Conservation (phyloP, 202 grass and related monocot species). For the Schoenoplectus triqueter region DNA sequence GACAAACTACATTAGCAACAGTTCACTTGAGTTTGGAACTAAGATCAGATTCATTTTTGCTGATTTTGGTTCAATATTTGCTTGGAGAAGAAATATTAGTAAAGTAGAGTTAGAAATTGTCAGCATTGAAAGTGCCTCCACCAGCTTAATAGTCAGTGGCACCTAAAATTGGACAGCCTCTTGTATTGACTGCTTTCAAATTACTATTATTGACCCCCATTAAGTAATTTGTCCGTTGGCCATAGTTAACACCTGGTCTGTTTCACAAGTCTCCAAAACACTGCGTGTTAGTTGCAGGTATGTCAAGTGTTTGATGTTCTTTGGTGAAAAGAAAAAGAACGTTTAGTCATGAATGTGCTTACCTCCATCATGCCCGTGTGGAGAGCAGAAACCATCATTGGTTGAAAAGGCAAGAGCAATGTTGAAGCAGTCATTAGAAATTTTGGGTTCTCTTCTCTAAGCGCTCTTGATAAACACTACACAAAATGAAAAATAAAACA, state of each 20-base stretch:
- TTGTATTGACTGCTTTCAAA: neutral
- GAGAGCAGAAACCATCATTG: conserved; percentile 86
- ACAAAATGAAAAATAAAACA: conserved; percentile 10
- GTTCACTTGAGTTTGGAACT: neutral
- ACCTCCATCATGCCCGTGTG: conserved; percentile 95
- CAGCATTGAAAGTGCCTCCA: neutral
- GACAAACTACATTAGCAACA: neutral
- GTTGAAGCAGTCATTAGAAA: conserved; percentile 78
- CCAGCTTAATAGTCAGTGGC: too few species aligned
- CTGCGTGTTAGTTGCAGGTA: neutral
- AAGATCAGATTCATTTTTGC: neutral
- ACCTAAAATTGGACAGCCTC: neutral
- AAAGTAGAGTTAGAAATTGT: neutral
- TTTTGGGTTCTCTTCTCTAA: conserved; percentile 75
- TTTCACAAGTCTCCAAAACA: conserved; percentile 20
- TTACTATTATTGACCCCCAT: neutral
- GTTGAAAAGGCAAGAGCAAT: conserved; percentile 88
- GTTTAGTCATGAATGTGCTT: conserved; percentile 44
- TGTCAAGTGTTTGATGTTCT: neutral
- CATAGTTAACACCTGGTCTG: neutral
- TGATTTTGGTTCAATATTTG: neutral
- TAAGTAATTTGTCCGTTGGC: neutral
- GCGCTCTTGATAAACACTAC: conserved; percentile 85
- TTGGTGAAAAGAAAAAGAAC: neutral
- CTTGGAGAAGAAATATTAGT: neutral